phyloP scores from a whole-genome alignment of 2,329 filamentous ascomycete species.

The Endoconidiophora laricicola region DNA sequence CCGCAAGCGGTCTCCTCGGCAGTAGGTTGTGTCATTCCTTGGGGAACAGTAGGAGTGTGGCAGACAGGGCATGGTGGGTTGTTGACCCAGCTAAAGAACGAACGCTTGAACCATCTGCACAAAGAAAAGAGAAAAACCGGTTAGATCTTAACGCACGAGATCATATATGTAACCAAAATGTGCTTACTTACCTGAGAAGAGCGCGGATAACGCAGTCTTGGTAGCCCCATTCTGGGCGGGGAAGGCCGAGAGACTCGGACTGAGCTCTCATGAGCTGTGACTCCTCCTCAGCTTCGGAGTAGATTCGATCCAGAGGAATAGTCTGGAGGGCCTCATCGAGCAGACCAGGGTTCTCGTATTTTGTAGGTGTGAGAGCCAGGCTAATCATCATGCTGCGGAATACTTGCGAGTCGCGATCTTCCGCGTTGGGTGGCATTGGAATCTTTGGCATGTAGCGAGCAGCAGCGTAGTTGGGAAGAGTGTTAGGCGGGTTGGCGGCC shows the following conservation, averaged over 20 bases:
- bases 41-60: conserved; percentile 62
- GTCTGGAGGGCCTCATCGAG: conserved; percentile 78
- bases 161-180: conserved; percentile 18
- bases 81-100: conserved; percentile 94
- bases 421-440: conserved; percentile 53
- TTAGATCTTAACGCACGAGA: neutral
- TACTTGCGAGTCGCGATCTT: conserved; percentile 51
- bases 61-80: conserved; percentile 78
- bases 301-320: conserved; percentile 80
- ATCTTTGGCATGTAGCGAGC: conserved; percentile 35
- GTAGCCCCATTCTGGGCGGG: conserved; percentile 83
- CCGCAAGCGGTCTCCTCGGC: conserved; percentile 82
- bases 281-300: conserved; percentile 87
- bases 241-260: conserved; percentile 71
- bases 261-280: conserved; percentile 73
- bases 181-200: conserved; percentile 47
- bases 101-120: conserved; percentile 68
- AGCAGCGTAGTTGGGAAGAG: conserved; percentile 31
- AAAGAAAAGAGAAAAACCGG: neutral
- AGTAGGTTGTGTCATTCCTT: conserved; percentile 69
- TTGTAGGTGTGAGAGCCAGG: conserved; percentile 72
- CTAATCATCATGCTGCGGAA: conserved; percentile 72
- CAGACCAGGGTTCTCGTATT: conserved; percentile 91
- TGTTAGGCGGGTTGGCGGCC: conserved; percentile 23
- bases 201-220: conserved; percentile 91